A percentile compares a stretch with the other conserved stretches of the same genome.
phyloP scores from a whole-genome alignment of 1,284 basidiomycete genomes.

The Phlebopus sp. region DNA sequence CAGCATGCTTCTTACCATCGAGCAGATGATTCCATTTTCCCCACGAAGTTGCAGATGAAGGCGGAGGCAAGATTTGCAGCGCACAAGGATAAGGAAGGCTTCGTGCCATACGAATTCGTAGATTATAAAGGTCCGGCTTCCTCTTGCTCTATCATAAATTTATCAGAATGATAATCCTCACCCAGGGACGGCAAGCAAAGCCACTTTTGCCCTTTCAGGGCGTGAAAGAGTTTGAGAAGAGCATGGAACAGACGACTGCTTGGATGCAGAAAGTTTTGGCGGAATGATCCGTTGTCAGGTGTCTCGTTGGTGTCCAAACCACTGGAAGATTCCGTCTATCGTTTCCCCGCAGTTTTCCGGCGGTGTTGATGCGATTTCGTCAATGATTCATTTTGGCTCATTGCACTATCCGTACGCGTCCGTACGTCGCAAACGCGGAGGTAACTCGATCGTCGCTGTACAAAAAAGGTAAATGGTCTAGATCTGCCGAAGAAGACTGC shows the following conservation, averaged over 20 bases:
- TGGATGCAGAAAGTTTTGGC: conserved; percentile 3
- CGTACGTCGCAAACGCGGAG: conserved; percentile 6
- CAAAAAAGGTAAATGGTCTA: conserved; percentile 23
- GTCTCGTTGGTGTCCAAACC: too few relatives aligned
- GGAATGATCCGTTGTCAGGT: too few relatives aligned
- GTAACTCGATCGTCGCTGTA: conserved; percentile 15
- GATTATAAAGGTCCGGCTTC: too few relatives aligned
- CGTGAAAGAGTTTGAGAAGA: conserved; percentile 41
- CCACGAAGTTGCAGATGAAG: conserved; percentile 26
- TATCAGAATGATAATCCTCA: too few relatives aligned
- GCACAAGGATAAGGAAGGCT: conserved; percentile 17
- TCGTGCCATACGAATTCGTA: too few relatives aligned
- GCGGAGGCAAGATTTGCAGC: conserved; percentile 30
- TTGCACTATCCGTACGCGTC: neutral
- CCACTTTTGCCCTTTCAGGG: conserved; percentile 34
- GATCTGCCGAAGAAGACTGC: conserved; percentile 14
- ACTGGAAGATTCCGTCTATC: too few relatives aligned
- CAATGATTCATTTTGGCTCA: neutral
- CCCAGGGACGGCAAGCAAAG: too few relatives aligned
- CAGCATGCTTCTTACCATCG: neutral
- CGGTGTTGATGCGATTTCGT: conserved; percentile 13
- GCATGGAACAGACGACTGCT: conserved; percentile 18
- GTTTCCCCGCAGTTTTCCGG: too few relatives aligned
- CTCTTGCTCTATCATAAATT: too few relatives aligned
- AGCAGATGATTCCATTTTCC: conserved; percentile 37